phyloP scores from a whole-genome alignment of 2,329 filamentous ascomycete species.

The Albophoma yamanashiensis region DNA sequence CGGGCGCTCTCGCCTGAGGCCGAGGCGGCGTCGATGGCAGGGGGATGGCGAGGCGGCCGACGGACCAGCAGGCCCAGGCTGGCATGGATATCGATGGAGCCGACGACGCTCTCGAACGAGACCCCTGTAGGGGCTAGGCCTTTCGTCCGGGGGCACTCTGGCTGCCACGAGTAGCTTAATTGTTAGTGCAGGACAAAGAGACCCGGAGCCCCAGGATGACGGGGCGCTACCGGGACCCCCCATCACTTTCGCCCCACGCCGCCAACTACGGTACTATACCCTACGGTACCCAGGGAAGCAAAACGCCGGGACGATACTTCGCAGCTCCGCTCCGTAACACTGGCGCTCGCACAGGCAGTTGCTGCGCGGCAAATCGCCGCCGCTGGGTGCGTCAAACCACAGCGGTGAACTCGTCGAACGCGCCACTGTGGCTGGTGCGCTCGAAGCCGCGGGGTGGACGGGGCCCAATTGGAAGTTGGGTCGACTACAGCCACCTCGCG shows the following conservation, averaged over 20 bases:
- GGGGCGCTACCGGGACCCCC: not conserved
- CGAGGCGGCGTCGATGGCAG: not conserved
- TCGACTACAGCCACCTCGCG: not conserved
- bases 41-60: not conserved
- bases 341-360: not conserved
- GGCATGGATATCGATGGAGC: not conserved
- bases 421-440: conserved; percentile 6
- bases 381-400: not conserved
- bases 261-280: too few relatives aligned
- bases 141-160: not conserved
- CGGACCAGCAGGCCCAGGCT: not conserved
- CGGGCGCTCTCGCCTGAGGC: too few relatives aligned
- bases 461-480: not conserved
- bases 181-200: conserved; percentile 1
- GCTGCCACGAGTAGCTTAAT: conserved; percentile 2
- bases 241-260: not conserved
- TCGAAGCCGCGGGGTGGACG: not conserved
- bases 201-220: not conserved
- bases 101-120: conserved; percentile 3
- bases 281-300: not conserved
- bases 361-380: not conserved
- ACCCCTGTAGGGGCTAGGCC: conserved; percentile 2
- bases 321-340: not conserved
- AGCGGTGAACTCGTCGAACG: not conserved
- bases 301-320: not conserved